These are phyloP conservation scores for Westerdykella sp. DNA, from an alignment of 2,329 filamentous ascomycete genomes.

Conservation along the genomic window DNA sequence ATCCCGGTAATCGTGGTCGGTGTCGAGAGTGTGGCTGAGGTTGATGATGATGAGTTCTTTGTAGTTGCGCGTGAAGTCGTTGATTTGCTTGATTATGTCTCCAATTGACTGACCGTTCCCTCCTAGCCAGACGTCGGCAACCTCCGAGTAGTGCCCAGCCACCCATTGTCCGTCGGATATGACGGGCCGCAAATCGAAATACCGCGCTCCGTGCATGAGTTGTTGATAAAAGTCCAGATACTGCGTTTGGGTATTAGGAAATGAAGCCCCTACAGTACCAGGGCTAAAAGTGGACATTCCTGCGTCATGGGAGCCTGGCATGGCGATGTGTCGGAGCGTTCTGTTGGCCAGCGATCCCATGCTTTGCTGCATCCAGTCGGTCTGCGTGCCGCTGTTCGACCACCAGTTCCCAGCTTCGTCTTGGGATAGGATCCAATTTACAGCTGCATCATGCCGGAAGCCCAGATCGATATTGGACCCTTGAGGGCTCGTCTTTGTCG, in stretches of 20 bases:
- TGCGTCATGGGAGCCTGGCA: slow-evolving; percentile 47
- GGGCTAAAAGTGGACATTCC: slow-evolving; percentile 44
- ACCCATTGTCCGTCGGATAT: slow-evolving; percentile 38
- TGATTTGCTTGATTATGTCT: slow-evolving; percentile 40
- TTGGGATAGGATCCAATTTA: slow-evolving; percentile 37
- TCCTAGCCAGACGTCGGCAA: slow-evolving; percentile 38
- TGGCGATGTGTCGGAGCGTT: slow-evolving; percentile 41
- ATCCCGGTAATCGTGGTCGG: slow-evolving; percentile 34
- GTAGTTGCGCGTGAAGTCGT: slow-evolving; percentile 39
- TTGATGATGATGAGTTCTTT: slow-evolving; percentile 45
- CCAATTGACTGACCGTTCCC: slow-evolving; percentile 43
- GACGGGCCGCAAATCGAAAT: slow-evolving; percentile 45
- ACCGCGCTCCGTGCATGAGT: slow-evolving; percentile 42
- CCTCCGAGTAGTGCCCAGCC: slow-evolving; percentile 39
- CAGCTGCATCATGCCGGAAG: slow-evolving; percentile 31
- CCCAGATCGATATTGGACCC: slow-evolving; percentile 30
- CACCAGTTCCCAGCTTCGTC: slow-evolving; percentile 31
- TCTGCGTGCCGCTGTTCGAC: slow-evolving; percentile 31
- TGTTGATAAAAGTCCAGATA: slow-evolving; percentile 43
- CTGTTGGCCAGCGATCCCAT: slow-evolving; percentile 36
- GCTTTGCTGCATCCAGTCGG: slow-evolving; percentile 40
- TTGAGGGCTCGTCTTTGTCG: slow-evolving; percentile 28
- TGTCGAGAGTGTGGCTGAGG: slow-evolving; percentile 43
- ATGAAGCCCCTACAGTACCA: slow-evolving; percentile 35
- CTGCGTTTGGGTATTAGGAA: slow-evolving; percentile 44